Percentiles rank a stretch among this genome's conserved stretches.
These are phyloP conservation scores for Suzukiozyma palmioleophila DNA, from an alignment of 1,139 yeast genomes.

Conservation along the genomic window DNA sequence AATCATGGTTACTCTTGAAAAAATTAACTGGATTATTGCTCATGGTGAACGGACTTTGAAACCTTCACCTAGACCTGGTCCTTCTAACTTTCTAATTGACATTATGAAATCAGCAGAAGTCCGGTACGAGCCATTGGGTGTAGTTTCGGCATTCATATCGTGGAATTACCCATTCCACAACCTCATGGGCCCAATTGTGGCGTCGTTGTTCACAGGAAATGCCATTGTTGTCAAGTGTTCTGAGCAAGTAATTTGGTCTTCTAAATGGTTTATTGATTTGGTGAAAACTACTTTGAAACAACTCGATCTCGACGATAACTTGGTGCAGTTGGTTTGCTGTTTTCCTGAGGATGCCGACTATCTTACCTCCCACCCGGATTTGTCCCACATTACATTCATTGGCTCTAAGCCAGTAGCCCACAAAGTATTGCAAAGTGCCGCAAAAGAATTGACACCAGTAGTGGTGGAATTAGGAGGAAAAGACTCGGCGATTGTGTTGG, in stretches of 20 bases:
- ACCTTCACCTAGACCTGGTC: slow-evolving; percentile 80
- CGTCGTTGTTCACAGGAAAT: slow-evolving; percentile 85
- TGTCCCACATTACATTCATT: slow-evolving; percentile 86
- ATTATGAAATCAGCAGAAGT: slow-evolving; percentile 89
- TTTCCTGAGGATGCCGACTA: slow-evolving; percentile 86
- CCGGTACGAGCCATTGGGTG: slow-evolving; percentile 86
- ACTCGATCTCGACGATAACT: slow-evolving; percentile 71
- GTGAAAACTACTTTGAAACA: slow-evolving; percentile 66
- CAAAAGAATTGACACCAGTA: slow-evolving; percentile 81
- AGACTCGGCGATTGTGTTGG: slow-evolving; percentile 83
- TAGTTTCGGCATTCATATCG: slow-evolving; percentile 85
- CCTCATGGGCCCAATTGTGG: slow-evolving; percentile 85
- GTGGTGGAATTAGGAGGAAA: slow-evolving; percentile 96
- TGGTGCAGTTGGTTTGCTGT: slow-evolving; percentile 76
- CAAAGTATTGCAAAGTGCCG: slow-evolving; percentile 75
- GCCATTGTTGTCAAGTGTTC: slow-evolving; percentile 89
- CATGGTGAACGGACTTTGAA: slow-evolving; percentile 72
- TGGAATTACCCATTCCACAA: slow-evolving; percentile 98
- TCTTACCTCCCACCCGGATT: slow-evolving; percentile 76
- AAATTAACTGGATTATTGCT: slow-evolving; percentile 80
- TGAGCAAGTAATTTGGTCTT: slow-evolving; percentile 94
- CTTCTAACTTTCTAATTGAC: slow-evolving; percentile 64
- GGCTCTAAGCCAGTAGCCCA: slow-evolving; percentile 96
- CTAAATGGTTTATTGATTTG: slow-evolving; percentile 67
- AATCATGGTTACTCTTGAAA: slow-evolving; percentile 87